These are phyloP conservation scores for Ascoidea tarda DNA, from an alignment of 805 yeast genomes.

Conservation along the genomic window DNA sequence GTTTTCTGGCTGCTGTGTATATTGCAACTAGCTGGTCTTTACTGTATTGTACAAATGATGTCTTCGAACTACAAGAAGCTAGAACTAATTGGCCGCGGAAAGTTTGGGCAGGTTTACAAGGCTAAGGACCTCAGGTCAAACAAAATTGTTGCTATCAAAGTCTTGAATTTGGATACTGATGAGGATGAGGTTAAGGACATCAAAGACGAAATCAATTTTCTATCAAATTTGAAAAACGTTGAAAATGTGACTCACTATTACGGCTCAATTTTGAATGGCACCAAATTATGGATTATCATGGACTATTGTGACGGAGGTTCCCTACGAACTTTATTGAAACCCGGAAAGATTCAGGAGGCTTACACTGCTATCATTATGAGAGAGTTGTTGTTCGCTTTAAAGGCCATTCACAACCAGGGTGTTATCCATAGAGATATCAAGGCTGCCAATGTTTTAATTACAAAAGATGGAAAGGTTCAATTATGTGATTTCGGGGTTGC, in stretches of 20 bases:
- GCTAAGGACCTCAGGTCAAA: constrained; percentile 60
- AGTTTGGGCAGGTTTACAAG: constrained; percentile 92
- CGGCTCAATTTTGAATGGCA: constrained; percentile 76
- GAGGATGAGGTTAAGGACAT: constrained; percentile 93
- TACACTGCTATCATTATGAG: constrained; percentile 75
- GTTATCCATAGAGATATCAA: constrained; percentile 94
- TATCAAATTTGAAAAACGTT: constrained; percentile 66
- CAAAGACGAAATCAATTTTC: constrained; percentile 80
- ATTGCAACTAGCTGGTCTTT: no score
- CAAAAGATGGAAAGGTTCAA: constrained; percentile 80
- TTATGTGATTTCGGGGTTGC: constrained; percentile 98
- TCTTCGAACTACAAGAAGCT: constrained; percentile 48
- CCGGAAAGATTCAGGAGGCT: constrained; percentile 80
- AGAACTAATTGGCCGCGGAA: constrained; percentile 91
- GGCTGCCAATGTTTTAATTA: constrained; percentile 87
- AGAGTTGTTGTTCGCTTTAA: constrained; percentile 66
- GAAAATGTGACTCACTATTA: constrained; percentile 91
- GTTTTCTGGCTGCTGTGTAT: no score
- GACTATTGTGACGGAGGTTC: constrained; percentile 97
- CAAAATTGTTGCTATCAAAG: constrained; percentile 84
- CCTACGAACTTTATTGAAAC: constrained; percentile 66
- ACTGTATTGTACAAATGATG: no score
- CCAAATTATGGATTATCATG: constrained; percentile 96
- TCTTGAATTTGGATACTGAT: constrained; percentile 79
- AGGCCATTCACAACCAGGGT: constrained; percentile 73